phyloP scores from a whole-genome alignment of 495 filamentous ascomycete species.

The Neurospora intermedia region DNA sequence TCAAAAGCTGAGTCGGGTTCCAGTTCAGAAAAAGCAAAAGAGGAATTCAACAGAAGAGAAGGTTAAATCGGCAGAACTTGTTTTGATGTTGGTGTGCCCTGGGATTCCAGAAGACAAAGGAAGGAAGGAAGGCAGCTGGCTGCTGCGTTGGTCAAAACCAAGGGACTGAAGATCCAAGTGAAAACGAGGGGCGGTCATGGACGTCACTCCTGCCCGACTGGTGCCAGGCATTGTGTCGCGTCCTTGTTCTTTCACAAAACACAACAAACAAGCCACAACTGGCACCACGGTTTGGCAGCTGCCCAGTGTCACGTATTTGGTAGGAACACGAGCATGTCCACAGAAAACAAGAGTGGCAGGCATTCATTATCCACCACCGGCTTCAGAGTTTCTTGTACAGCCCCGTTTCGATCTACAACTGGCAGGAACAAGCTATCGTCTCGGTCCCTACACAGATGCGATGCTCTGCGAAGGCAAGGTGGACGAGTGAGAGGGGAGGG shows the following conservation, averaged over 20 bases:
- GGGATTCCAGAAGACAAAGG: background rate
- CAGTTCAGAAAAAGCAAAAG: background rate
- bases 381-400: background rate
- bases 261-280: background rate
- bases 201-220: conserved; percentile 17
- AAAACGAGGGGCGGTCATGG: conserved; percentile 6
- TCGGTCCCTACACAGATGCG: background rate
- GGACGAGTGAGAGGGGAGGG: background rate
- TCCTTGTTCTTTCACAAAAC: background rate
- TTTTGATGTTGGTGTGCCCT: conserved; percentile 3
- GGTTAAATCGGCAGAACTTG: background rate
- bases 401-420: background rate
- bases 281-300: background rate
- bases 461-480: background rate
- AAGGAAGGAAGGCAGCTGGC: background rate
- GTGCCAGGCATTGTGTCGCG: background rate
- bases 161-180: conserved; percentile 1
- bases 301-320: background rate
- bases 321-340: background rate
- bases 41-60: background rate
- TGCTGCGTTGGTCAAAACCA: background rate
- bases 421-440: background rate
- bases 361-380: background rate
- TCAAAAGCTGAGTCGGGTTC: background rate
- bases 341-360: background rate